phyloP scores from a whole-genome alignment of 176 grass and related monocot species.

The Juncus effusus region DNA sequence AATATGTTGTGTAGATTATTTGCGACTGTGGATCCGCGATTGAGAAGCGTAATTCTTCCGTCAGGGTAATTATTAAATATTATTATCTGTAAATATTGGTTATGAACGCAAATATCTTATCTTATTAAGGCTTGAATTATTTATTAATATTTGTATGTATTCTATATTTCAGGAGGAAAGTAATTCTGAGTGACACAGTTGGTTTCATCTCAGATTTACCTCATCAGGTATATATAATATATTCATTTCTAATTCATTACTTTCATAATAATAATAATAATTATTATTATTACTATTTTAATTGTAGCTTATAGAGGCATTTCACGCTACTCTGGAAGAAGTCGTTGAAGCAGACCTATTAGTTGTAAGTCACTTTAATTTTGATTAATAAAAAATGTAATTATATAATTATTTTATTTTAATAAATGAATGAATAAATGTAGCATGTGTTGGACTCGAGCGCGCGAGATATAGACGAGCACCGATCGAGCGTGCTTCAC shows the following conservation, averaged over 20 bases:
- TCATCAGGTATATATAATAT: constrained; percentile 48
- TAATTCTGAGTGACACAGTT: constrained; percentile 89
- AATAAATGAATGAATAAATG: constrained; percentile 27
- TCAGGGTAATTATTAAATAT: constrained; percentile 58
- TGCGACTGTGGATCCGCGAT: constrained; percentile 92
- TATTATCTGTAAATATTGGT: constrained; percentile 3
- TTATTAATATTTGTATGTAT: not conserved
- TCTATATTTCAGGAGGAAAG: constrained; percentile 52
- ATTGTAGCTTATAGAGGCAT: constrained; percentile 83
- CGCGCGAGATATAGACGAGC: constrained; percentile 66
- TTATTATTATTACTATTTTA: not conserved
- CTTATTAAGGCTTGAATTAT: constrained; percentile 24
- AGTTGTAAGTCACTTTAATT: constrained; percentile 51
- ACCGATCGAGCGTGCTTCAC: constrained; percentile 74
- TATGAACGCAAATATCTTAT: constrained; percentile 1
- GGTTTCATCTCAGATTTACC: constrained; percentile 98
- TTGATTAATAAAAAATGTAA: constrained; percentile 10
- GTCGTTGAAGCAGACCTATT: constrained; percentile 92
- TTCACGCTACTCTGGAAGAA: constrained; percentile 96
- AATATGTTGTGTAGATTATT: constrained; percentile 54
- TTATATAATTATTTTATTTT: not conserved
- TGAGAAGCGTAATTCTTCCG: constrained; percentile 92
- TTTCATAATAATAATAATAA: not conserved
- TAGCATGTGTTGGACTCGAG: constrained; percentile 94
- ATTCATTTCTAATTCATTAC: not conserved